Conservation (phyloP, 2,329 filamentous ascomycete species). For the Leptographium galeiforme region DNA sequence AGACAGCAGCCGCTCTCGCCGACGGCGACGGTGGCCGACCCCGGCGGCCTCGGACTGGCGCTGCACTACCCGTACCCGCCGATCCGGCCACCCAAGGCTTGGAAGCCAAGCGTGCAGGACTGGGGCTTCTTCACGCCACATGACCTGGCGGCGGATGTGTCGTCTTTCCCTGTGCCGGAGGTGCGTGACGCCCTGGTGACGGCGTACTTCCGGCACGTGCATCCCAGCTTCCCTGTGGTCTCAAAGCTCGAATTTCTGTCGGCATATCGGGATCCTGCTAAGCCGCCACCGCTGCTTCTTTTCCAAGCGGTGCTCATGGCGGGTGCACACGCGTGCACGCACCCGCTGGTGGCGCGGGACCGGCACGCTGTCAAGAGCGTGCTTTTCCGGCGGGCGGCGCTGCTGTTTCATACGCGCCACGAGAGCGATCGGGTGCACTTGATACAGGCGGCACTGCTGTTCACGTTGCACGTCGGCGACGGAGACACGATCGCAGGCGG, state of each 20-base stretch:
- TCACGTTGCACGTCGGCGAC: conserved; percentile 16
- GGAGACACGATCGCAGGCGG: conserved; percentile 13
- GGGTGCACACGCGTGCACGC: conserved; percentile 13
- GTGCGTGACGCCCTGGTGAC: conserved; percentile 15
- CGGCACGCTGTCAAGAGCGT: conserved; percentile 13
- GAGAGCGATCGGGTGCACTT: conserved; percentile 16
- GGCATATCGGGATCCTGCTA: neutral
- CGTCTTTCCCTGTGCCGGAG: conserved; percentile 9
- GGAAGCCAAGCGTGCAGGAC: conserved; percentile 9
- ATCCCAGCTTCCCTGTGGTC: conserved; percentile 17
- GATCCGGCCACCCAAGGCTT: conserved; percentile 10
- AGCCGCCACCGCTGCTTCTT: conserved; percentile 16
- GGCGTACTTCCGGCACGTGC: conserved; percentile 16
- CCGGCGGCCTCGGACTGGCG: neutral
- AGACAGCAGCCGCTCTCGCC: neutral
- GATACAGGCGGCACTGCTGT: conserved; percentile 16
- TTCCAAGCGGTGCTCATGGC: conserved; percentile 17
- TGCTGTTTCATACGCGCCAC: conserved; percentile 16
- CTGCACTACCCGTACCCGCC: conserved; percentile 11
- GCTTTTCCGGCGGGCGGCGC: conserved; percentile 15
- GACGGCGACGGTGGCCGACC: neutral
- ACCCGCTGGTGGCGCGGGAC: conserved; percentile 13
- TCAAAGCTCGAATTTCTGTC: conserved; percentile 11
- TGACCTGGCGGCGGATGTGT: conserved; percentile 8
- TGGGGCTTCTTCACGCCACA: neutral